Percentiles rank a stretch among this genome's conserved stretches.
Evolutionary conservation across 2,329 filamentous ascomycete species (phyloP).

Genomic region (Hypoxylon sp.): DNA sequence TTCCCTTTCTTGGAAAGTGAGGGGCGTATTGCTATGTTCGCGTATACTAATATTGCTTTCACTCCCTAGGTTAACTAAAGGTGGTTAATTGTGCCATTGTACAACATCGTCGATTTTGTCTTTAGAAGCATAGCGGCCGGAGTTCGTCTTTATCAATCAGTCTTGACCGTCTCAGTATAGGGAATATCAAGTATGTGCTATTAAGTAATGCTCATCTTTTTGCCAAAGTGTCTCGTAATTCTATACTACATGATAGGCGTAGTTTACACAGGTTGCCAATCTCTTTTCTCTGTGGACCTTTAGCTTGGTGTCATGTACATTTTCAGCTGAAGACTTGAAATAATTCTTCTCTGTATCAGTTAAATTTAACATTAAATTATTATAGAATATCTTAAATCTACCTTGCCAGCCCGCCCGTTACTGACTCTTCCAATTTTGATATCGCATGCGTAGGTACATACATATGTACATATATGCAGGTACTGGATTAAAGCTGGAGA

Average conservation of each 20-base stretch:
- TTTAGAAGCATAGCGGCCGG: conserved; percentile 36
- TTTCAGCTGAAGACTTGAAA: background rate
- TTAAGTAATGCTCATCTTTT: background rate
- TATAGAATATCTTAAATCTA: background rate
- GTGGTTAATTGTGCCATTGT: conserved; percentile 27
- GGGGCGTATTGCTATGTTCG: background rate
- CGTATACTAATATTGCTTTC: conserved; percentile 17
- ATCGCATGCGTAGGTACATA: conserved; percentile 4
- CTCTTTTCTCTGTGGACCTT: background rate
- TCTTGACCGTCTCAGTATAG: conserved; percentile 10
- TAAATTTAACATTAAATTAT: background rate
- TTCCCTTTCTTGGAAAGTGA: background rate
- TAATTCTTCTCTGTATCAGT: background rate
- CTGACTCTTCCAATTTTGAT: background rate
- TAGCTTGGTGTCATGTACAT: background rate
- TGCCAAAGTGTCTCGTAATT: background rate
- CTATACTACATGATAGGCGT: background rate
- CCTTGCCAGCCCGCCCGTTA: background rate
- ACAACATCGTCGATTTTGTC: conserved; percentile 10
- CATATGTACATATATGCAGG: conserved; percentile 14
- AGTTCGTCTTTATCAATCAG: conserved; percentile 27
- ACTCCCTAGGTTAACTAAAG: conserved; percentile 35
- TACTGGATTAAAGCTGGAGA: background rate
- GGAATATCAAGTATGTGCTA: conserved; percentile 1
- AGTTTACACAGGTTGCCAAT: background rate